Evolutionary conservation across 2,329 filamentous ascomycete genomes (phyloP).

Genomic region (Corynespora cassiicola): DNA sequence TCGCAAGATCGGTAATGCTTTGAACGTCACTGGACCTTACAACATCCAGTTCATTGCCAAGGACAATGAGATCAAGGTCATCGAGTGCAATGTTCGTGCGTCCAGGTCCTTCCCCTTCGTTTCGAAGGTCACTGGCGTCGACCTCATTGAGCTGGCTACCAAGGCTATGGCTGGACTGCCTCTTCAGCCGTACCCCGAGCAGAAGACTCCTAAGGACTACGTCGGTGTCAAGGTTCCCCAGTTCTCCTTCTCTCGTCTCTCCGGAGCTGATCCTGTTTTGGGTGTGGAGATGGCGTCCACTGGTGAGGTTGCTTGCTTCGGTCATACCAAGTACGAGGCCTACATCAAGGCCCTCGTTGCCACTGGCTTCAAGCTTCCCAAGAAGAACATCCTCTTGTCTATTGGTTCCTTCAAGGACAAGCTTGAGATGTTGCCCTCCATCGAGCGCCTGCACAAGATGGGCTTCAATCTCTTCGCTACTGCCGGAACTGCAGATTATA

Average conservation of each 20-base stretch:
- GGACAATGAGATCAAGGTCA: conserved; percentile 99
- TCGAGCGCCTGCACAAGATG: conserved; percentile 85
- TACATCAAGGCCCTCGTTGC: conserved; percentile 96
- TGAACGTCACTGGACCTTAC: conserved; percentile 95
- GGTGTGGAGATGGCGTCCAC: conserved; percentile 99
- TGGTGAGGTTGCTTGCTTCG: conserved; percentile 96
- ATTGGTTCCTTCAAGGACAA: conserved; percentile 99
- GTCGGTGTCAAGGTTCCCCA: conserved; percentile 98
- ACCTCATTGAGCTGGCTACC: conserved; percentile 97
- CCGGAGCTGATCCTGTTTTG: conserved; percentile 92
- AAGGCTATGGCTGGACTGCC: conserved; percentile 92
- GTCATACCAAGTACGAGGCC: conserved; percentile 93
- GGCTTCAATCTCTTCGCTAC: conserved; percentile 97
- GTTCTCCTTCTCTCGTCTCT: conserved; percentile 97
- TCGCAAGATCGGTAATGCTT: conserved; percentile 88
- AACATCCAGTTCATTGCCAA: conserved; percentile 99
- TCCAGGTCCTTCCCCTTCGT: conserved; percentile 98
- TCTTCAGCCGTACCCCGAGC: conserved; percentile 80
- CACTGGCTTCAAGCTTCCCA: conserved; percentile 94
- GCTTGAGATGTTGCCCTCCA: conserved; percentile 92
- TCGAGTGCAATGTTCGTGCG: conserved; percentile 97
- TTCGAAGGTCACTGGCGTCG: conserved; percentile 97
- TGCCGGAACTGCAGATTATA: conserved; percentile 93
- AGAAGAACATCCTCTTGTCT: conserved; percentile 92
- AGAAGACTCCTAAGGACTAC: conserved; percentile 77